Evolutionary conservation across 1,284 basidiomycete species (phyloP), one percentile per base, ranked within the genome.

Genomic region (Cutaneotrichosporon curvatum): DNA sequence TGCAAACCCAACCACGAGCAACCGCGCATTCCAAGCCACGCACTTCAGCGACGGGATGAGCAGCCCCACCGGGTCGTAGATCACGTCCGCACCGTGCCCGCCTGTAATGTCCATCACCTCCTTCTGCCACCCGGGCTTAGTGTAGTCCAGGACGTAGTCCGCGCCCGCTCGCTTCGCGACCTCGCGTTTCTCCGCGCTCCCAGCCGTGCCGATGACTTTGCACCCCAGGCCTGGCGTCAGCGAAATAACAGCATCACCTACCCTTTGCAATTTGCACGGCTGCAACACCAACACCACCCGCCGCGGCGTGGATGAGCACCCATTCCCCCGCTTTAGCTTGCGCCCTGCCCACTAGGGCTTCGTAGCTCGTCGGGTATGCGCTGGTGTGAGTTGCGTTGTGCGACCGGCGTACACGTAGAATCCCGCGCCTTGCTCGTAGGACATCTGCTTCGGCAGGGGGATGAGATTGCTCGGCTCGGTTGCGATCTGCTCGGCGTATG

Each of bases 21-120:
- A 81, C 9, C 94, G 79, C 2, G 89, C 89, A 68, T 94, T 94
- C 84, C 90, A 96, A 1, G 85, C 87, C 47, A 94, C 88, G 65
- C 88, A 91, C 67, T 94, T 94, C 48, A 95, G 65, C 20, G 58
- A 54, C 5, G 56, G 51, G 14, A 63, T 56, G 39, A 63, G 54
- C 53, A 60, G 39, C 0, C 70, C 88, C 28, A 95, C 88, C 4
- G 90, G 89, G 62, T 94, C 90, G 58, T 83, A 92, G 16, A 92
- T 80, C 22, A 95, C 82, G 62, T 95, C 74, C 1, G 83, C 91
- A 8, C 90, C 90, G 51, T 82, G 82, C 1, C 87, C 87, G 1
- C 73, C 73, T 0, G 90, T 94, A 33, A 78, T 78, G 40, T 77
- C 80, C 85, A 67, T 46, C 21, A 70, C 74, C 58, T 76, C 62